Conservation (phyloP, 768 basidiomycete species). For the Gelatoporia subvermispora region DNA sequence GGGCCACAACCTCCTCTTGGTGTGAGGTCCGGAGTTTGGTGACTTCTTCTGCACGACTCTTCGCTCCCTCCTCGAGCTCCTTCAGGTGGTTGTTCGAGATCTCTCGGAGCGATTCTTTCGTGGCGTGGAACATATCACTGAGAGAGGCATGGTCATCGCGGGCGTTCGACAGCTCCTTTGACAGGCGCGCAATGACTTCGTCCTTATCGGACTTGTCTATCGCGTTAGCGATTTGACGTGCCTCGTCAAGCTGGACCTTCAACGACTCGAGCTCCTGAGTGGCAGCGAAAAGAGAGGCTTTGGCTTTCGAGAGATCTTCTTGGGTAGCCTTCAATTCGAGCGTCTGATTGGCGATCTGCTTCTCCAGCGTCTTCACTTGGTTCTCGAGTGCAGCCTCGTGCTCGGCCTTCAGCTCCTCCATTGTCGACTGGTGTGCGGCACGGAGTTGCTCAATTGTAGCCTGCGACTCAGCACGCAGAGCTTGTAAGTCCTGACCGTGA, state of each 20-base stretch:
- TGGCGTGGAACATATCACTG: slow-evolving; percentile 61
- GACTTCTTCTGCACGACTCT: slow-evolving; percentile 64
- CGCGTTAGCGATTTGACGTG: slow-evolving; percentile 41
- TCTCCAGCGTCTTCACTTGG: slow-evolving; percentile 52
- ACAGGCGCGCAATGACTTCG: slow-evolving; percentile 51
- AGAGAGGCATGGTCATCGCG: slow-evolving; percentile 67
- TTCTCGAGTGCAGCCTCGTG: slow-evolving; percentile 57
- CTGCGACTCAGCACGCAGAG: slow-evolving; percentile 62
- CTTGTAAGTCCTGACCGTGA: slow-evolving; percentile 68
- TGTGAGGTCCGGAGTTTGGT: slow-evolving; percentile 55
- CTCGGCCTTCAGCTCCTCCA: slow-evolving; percentile 61
- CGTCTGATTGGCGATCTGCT: slow-evolving; percentile 54
- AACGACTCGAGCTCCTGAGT: slow-evolving; percentile 52
- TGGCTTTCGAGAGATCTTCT: slow-evolving; percentile 77
- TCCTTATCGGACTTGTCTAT: slow-evolving; percentile 40
- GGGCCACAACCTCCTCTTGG: slow-evolving; percentile 52
- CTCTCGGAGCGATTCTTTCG: slow-evolving; percentile 65
- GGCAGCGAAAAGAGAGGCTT: slow-evolving; percentile 48
- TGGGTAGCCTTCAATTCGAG: slow-evolving; percentile 81
- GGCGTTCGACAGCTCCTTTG: slow-evolving; percentile 51
- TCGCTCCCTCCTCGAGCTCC: slow-evolving; percentile 75
- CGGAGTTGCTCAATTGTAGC: slow-evolving; percentile 67
- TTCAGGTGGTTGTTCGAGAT: slow-evolving; percentile 63
- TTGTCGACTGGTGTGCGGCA: slow-evolving; percentile 49
- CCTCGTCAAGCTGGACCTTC: slow-evolving; percentile 61